A percentile compares a stretch with the other conserved stretches of the same genome.
Conservation (phyloP, 1,284 basidiomycete species). For the Cryptococcus depauperatus region DNA sequence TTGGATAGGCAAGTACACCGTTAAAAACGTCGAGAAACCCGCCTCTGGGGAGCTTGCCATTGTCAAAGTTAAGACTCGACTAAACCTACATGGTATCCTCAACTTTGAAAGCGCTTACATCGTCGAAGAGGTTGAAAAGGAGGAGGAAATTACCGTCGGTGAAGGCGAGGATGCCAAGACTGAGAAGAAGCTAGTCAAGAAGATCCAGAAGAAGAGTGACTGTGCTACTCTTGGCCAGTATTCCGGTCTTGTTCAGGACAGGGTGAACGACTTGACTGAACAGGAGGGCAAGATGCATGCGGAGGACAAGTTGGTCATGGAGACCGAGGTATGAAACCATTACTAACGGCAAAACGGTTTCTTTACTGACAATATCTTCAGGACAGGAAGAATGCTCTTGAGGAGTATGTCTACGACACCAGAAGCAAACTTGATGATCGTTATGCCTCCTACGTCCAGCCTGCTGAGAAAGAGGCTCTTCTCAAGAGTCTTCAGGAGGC, state of each 20-base stretch:
- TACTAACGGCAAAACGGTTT: no score
- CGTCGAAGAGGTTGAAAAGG: constrained; percentile 62
- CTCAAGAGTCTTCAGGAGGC: constrained; percentile 61
- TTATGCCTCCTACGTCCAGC: constrained; percentile 63
- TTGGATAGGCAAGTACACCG: constrained; percentile 68
- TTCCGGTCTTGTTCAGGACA: constrained; percentile 55
- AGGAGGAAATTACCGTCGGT: constrained; percentile 53
- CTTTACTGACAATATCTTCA: constrained; percentile 32
- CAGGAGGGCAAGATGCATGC: constrained; percentile 78
- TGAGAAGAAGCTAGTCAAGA: constrained; percentile 58
- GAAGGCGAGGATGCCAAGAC: constrained; percentile 55
- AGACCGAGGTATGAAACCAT: constrained; percentile 70
- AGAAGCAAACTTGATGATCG: constrained; percentile 83
- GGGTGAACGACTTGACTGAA: constrained; percentile 63
- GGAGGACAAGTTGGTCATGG: constrained; percentile 84
- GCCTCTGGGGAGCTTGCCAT: constrained; percentile 62
- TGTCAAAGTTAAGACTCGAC: constrained; percentile 79
- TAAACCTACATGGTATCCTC: constrained; percentile 76
- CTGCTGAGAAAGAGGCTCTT: constrained; percentile 68
- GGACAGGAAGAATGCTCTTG: constrained; percentile 93
- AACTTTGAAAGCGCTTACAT: constrained; percentile 77
- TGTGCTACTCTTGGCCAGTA: constrained; percentile 61
- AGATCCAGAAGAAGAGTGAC: constrained; percentile 69
- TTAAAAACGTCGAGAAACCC: constrained; percentile 63
- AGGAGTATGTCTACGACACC: constrained; percentile 94